Evolutionary conservation across 495 filamentous ascomycete species (phyloP), one percentile per base, ranked within the genome.

Genomic region (Tuber aestivum): DNA sequence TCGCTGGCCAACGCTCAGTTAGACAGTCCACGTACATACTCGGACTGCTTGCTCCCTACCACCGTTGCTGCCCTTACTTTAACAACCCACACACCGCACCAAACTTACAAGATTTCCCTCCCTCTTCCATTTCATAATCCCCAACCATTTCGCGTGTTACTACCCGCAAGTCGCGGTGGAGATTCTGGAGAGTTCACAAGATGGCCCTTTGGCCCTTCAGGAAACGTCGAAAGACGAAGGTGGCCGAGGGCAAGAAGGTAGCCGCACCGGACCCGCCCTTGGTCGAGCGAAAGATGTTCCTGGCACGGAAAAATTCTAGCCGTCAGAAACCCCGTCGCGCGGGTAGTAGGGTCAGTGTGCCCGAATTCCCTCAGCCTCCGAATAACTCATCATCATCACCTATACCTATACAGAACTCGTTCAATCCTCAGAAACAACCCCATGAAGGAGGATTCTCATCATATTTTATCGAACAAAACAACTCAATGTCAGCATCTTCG

Each of bases 121-220:
- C 42, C 71, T 40, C 61, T 42, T 79, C 50, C 56, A 65, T 35
- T 50, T 32, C 56, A 65, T 65, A 79, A 79, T 79, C 77, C 42
- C 72, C 65, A 79, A 79, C 74, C 72, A 79, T 79, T 79, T 79
- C 78, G 76, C 78, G 72, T 48, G 72, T 69, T 75, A 79, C 41
- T 50, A 69, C 45, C 77, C 70, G 50, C 77, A 79, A 79, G 70
- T 70, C 71, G 76, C 75, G 78, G 78, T 79, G 78, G 78, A 79
- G 77, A 71, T 65, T 69, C 42, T 79, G 77, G 76, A 79, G 78
- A 69, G 73, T 77, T 79, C 72, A 72, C 70, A 72, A 81, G 32
- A 82, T 82, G 80, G 74, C 80, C 72, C 72, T 82, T 27, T 82
- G 80, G 80, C 80, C 80, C 42, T 82, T 82, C 41, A 82, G 74